Base-by-base conservation (phyloP, 2,329 filamentous ascomycete genomes). In the Trichoderma sp. region DNA sequence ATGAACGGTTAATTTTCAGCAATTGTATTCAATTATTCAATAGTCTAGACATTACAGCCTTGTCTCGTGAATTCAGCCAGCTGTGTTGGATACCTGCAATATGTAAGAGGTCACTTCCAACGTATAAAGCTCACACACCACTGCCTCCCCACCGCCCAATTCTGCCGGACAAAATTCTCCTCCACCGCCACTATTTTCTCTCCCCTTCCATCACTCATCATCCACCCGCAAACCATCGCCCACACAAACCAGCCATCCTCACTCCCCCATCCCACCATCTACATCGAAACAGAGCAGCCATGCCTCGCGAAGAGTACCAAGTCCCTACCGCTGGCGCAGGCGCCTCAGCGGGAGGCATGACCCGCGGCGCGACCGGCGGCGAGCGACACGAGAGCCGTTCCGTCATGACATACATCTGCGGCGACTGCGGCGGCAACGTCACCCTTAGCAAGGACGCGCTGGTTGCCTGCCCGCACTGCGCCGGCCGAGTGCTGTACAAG, bases 401-500 rank as follows among this genome's bases (percentile, higher is more conserved):
- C 70, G 76, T 78, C 75, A 83, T 83, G 78, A 77, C 78, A 58
- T 84, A 84, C 75, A 76, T 82, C 63, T 84, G 82, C 78, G 83
- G 83, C 74, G 83, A 84, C 80, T 84, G 83, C 79, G 82, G 83
- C 63, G 80, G 80, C 68, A 79, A 77, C 78, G 81, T 82, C 73
- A 80, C 80, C 71, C 81, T 83, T 75, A 77, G 77, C 72, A 82
- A 82, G 78, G 84, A 84, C 72, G 87, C 87, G 63, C 85, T 89
- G n/a, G 82, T 83, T 64, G 82, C 82, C 26, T 83, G 82, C 75
- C 80, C 82, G 71, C 82, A 84, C 74, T 99, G 96, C 82, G 96
- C 96, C 8, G 96, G 97, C 79, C 91, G 96, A 75, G 94, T 99
- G 73, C 84, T 99, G 76, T 98, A 98, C 84, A 99, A 99, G 89